These are phyloP conservation scores for Ceratonia siliqua DNA, from an alignment of 306 rosid species.

Conservation along the genomic window DNA sequence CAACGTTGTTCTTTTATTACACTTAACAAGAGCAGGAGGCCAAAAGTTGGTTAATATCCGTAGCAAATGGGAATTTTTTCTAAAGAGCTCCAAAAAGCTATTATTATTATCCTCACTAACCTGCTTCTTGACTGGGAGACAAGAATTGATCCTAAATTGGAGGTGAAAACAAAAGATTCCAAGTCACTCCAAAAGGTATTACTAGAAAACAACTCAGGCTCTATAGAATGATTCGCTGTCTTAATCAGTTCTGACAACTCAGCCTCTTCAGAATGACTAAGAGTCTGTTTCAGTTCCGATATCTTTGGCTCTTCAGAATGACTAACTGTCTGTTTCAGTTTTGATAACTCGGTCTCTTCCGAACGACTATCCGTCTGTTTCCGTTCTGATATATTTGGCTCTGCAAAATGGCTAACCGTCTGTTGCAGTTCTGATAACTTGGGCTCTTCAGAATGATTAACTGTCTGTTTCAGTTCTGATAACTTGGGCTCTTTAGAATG, in stretches of 20 bases:
- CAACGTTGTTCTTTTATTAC: conserved; percentile 4
- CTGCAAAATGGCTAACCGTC: conserved; percentile 19
- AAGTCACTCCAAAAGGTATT: conserved; percentile 69
- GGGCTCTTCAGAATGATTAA: background rate
- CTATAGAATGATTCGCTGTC: conserved; percentile 19
- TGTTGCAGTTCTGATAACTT: conserved; percentile 33
- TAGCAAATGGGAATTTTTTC: conserved; percentile 6
- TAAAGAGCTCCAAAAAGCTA: conserved; percentile 1
- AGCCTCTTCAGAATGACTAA: conserved; percentile 20
- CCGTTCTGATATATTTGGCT: background rate
- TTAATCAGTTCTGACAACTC: conserved; percentile 33
- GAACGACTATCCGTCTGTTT: conserved; percentile 19
- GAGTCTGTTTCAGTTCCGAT: conserved; percentile 23
- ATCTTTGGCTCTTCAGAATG: background rate
- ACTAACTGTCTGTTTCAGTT: conserved; percentile 5
- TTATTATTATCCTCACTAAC: conserved; percentile 42
- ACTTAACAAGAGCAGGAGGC: background rate
- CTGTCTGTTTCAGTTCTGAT: conserved; percentile 11
- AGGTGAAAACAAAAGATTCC: conserved; percentile 58
- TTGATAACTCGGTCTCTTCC: background rate
- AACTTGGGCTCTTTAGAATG: background rate
- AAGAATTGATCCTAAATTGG: conserved; percentile 58
- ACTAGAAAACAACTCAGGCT: conserved; percentile 50
- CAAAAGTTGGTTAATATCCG: background rate
- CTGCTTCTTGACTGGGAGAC: conserved; percentile 73